Percentiles rank a stretch among this genome's conserved stretches.
These are phyloP conservation scores for Carex parvula DNA, from an alignment of 176 grass and related monocot species.

Conservation along the genomic window DNA sequence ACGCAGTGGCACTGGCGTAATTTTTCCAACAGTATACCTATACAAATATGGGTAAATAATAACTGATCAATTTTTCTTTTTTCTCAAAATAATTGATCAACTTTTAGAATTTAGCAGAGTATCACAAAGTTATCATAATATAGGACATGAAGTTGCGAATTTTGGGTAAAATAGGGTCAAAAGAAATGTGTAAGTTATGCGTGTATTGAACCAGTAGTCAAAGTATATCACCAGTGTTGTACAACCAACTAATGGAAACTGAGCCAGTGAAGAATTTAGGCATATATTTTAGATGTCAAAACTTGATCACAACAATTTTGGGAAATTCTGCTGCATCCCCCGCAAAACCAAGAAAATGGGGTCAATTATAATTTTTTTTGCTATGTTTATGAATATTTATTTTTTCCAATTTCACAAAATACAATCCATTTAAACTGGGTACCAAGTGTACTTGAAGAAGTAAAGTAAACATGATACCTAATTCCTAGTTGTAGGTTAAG, in stretches of 20 bases:
- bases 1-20: constrained; percentile 91
- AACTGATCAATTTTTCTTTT: not conserved
- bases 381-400: not conserved
- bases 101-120: not conserved
- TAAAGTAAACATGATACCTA: constrained; percentile 50
- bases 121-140: not conserved
- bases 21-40: constrained; percentile 98
- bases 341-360: not conserved
- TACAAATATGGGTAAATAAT: constrained; percentile 26
- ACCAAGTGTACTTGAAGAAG: not conserved
- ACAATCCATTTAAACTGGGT: not conserved
- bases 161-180: not conserved
- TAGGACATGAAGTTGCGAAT: not conserved
- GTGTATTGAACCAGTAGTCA: not conserved
- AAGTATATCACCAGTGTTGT: not conserved
- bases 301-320: not conserved
- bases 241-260: constrained; percentile 6
- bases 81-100: not conserved
- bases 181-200: not conserved
- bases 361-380: not conserved
- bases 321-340: not conserved
- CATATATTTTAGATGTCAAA: not conserved
- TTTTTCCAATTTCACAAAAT: not conserved
- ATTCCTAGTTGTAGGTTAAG: constrained; percentile 97
- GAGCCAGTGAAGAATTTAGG: not conserved